Percentiles rank a stretch among this genome's conserved stretches.
These are phyloP conservation scores for Nitzschia sp. DNA, from an alignment of 108 stramenopile species.

Conservation along the genomic window DNA sequence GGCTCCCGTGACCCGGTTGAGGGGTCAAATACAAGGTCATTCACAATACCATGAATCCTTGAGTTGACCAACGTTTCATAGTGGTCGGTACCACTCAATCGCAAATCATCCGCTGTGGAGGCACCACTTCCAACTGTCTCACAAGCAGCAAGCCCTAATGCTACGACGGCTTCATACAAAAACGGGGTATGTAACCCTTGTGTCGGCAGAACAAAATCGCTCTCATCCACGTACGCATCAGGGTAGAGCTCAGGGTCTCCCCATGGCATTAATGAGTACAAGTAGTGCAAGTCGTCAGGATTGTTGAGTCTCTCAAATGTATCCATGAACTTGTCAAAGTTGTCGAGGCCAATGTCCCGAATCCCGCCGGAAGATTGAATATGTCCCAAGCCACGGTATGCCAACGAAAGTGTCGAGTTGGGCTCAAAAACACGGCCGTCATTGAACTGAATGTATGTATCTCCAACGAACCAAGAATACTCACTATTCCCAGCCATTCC, in stretches of 20 bases:
- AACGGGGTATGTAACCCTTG: slow-evolving; percentile 19
- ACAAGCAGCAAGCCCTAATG: slow-evolving; percentile 56
- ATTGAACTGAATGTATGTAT: slow-evolving; percentile 26
- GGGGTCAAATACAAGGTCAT: slow-evolving; percentile 38
- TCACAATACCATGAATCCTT: slow-evolving; percentile 43
- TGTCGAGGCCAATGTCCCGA: neutral
- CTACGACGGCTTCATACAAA: slow-evolving; percentile 57
- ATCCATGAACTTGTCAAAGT: slow-evolving; percentile 12
- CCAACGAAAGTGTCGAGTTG: slow-evolving; percentile 32
- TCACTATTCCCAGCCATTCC: slow-evolving; percentile 9
- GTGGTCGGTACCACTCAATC: slow-evolving; percentile 38
- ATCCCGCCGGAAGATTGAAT: slow-evolving; percentile 18
- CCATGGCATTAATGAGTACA: slow-evolving; percentile 16
- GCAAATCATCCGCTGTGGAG: slow-evolving; percentile 5
- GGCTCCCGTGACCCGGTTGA: slow-evolving; percentile 47
- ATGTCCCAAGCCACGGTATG: slow-evolving; percentile 41
- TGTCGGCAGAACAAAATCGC: slow-evolving; percentile 1
- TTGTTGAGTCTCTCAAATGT: slow-evolving; percentile 11
- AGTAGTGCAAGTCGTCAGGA: slow-evolving; percentile 27
- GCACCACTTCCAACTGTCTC: neutral
- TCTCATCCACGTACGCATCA: neutral
- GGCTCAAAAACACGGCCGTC: slow-evolving; percentile 26
- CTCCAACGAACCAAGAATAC: slow-evolving; percentile 57
- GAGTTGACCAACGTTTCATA: slow-evolving; percentile 34
- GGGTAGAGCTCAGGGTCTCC: neutral